Evolutionary conservation across 345 rosid species (phyloP), one percentile per base, ranked within the genome.

Genomic region (Excoecaria agallocha): DNA sequence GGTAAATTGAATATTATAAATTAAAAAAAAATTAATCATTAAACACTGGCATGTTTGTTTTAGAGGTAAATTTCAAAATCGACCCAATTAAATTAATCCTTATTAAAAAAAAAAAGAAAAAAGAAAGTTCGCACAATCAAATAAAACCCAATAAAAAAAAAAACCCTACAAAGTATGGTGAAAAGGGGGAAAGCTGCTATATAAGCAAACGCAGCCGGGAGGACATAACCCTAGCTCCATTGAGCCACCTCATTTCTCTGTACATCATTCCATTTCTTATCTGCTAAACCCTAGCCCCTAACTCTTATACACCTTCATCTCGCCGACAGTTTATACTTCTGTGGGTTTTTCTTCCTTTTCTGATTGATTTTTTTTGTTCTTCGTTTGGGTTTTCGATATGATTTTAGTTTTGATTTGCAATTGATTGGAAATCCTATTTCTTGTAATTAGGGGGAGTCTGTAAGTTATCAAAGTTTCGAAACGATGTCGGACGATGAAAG

Each of bases 401-500:
- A 16, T 64, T 64, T 41, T 10, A n/a, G 51, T 19, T 13, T 4
- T 65, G 37, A 45, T 66, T 1, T 66, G 1, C 22, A 66, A 12
- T 66, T 66, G n/a, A 45, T 37, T n/a, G 6, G n/a, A 46, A 67
- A 30, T 22, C 9, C 12, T 48, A 20, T 66, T 43, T 3, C 37
- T 45, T 50, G 15, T 66, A 1, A 45, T n/a, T 66, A 66, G 38
- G 19, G 50, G 38, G 4, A 17, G 11, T 67, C 39, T 67, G 12
- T 16, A 13, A 20, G 19, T 12, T 41, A 39, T 24, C 62, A 43
- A 46, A 45, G 75, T 77, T 50, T 12, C 24, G 16, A 68, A 81
- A 85, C 87, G 85, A 96, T 93, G 96, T 96, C 99, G 61, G 99
- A 96, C 84, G 99, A 96, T 3, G 99, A 93, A 69, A 83, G 97